These are phyloP conservation scores for Cadophora gregata DNA, from an alignment of 2,329 filamentous ascomycete genomes.

Conservation along the genomic window DNA sequence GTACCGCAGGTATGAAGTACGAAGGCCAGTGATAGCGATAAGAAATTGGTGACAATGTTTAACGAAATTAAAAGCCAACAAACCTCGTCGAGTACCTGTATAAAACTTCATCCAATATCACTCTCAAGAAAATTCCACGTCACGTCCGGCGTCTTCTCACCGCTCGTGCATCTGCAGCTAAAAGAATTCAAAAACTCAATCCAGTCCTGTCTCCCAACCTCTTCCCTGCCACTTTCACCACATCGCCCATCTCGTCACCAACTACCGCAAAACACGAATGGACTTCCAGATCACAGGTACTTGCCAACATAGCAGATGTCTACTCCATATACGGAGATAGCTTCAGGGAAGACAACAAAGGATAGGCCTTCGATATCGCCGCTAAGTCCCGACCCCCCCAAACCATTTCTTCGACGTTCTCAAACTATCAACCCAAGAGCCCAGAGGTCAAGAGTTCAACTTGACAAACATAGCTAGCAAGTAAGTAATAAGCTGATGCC, in stretches of 20 bases:
- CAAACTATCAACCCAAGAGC: no score
- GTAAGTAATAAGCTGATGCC: no score
- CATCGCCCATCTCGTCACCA: neutral
- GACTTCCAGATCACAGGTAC: neutral
- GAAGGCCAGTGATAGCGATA: neutral
- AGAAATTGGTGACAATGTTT: neutral
- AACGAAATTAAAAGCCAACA: neutral
- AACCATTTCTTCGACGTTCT: no score
- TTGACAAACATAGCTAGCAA: no score
- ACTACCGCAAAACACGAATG: neutral
- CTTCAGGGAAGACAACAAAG: no score
- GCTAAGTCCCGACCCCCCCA: no score
- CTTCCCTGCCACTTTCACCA: neutral
- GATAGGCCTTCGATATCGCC: no score
- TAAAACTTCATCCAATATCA: no score
- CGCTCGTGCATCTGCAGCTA: constrained; percentile 6
- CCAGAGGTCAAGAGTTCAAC: no score
- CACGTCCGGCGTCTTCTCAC: neutral
- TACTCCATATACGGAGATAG: neutral
- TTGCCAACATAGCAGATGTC: neutral
- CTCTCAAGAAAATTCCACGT: neutral
- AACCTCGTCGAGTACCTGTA: no score
- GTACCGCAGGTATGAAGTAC: neutral
- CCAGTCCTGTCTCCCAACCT: constrained; percentile 10
- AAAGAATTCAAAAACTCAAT: neutral